Base-by-base conservation (phyloP, 1,284 basidiomycete species). In the Naganishia liquefaciens region DNA sequence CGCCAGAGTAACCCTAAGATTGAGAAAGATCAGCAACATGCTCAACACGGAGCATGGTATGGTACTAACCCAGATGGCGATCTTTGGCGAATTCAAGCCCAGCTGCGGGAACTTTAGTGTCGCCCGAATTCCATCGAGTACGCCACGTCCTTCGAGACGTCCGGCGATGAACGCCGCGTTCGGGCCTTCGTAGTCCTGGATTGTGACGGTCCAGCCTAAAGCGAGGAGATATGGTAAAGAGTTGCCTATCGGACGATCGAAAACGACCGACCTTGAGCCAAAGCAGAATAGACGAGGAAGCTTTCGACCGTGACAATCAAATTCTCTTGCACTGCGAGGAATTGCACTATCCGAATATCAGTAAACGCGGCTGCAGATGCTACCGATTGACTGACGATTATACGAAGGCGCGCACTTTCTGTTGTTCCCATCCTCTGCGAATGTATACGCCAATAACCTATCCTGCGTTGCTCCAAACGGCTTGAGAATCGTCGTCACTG, bases 121-220 rank as follows among this genome's bases (percentile, higher is more conserved):
- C 9, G 61, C 61, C n/a, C 61, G 49, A 15, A 62, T 62, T n/a
- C 49, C 61, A 52, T 62, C 61, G 11, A 62, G 50, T 25, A 62
- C 50, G 40, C 42, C 49, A 17, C 61, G 50, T 11, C 61, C 61
- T 62, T 53, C 61, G 3, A 62, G 42, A 21, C 51, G 61, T 9
- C 61, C 61, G 9, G 61, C 61, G 40, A 62, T 62, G 40, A 62
- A 62, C 9, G 61, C 61, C 37, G 61, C 49, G 39, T 62, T 62
- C 50, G 61, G 61, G 4, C 61, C 61, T 53, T 62, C 49, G 51
- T 62, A 62, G 51, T 62, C 61, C 33, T 51, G 61, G 47, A 62
- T 37, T 7, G 50, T 53, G 40, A 62, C 50, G 13, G 61, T 62
- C 49, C 49, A 52, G 50, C 61, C 54, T 57, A 30, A 2, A 43